Percentiles rank a stretch among this genome's conserved stretches.
Evolutionary conservation across 331 rosid genomes (phyloP).

Genomic region (Ulmus americana): DNA sequence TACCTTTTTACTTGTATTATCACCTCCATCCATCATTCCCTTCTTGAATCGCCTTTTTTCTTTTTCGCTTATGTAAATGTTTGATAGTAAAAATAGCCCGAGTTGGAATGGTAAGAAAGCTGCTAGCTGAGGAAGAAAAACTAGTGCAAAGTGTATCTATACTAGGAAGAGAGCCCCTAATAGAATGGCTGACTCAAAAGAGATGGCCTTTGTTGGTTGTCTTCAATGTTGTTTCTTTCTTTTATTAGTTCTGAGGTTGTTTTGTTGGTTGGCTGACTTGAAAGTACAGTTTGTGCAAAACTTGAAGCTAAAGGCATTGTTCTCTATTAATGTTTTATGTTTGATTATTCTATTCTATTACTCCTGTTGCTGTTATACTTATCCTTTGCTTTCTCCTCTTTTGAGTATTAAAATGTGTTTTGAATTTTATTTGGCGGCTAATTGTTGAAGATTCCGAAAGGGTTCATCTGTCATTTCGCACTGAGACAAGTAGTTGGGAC

Average conservation of each 20-base stretch:
- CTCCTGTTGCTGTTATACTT: background rate
- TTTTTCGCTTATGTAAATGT: conserved; percentile 52
- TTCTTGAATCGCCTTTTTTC: conserved; percentile 28
- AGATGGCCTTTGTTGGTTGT: conserved; percentile 38
- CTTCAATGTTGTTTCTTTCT: conserved; percentile 20
- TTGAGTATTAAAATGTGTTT: background rate
- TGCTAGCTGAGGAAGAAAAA: conserved; percentile 47
- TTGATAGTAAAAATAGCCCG: conserved; percentile 58
- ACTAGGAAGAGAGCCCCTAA: conserved; percentile 48
- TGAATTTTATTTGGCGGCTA: background rate
- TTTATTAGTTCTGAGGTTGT: conserved; percentile 38
- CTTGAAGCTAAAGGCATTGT: conserved; percentile 22
- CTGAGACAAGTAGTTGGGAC: too few relatives aligned
- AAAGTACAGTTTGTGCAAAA: conserved; percentile 31
- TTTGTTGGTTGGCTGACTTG: conserved; percentile 49
- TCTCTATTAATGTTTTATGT: conserved; percentile 11
- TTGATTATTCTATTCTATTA: too few relatives aligned
- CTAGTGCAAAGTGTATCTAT: conserved; percentile 49
- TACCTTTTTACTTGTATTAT: conserved; percentile 10
- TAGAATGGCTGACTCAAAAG: conserved; percentile 35
- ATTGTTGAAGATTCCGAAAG: background rate
- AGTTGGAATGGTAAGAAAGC: conserved; percentile 44
- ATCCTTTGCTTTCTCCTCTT: background rate
- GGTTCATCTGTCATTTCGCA: background rate
- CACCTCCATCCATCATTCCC: conserved; percentile 13